Percentiles rank a stretch among this genome's conserved stretches.
phyloP scores from a whole-genome alignment of 2,329 filamentous ascomycete species.

The Pestalotiopsis sp. region DNA sequence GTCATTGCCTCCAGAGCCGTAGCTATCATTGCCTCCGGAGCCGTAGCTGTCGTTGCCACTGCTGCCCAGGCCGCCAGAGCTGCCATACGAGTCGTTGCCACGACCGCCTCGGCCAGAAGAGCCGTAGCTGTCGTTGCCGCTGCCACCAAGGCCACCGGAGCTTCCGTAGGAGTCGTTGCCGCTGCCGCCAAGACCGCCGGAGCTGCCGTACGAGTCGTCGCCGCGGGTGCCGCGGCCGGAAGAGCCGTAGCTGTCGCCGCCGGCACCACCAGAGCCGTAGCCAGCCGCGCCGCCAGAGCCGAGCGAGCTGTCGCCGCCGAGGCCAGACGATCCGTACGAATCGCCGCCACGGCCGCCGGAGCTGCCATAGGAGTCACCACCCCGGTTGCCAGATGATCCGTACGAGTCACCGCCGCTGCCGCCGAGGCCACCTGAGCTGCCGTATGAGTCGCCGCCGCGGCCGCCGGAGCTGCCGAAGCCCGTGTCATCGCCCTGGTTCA shows the following conservation, averaged over 20 bases:
- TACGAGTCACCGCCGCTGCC: conserved; percentile 25
- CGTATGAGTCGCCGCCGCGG: conserved; percentile 16
- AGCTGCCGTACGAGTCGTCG: conserved; percentile 28
- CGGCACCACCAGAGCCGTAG: conserved; percentile 9
- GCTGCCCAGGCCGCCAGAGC: conserved; percentile 24
- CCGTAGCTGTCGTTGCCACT: conserved; percentile 29
- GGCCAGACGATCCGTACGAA: conserved; percentile 21
- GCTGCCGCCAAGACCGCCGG: conserved; percentile 21
- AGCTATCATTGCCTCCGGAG: conserved; percentile 23
- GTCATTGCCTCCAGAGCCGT: not conserved
- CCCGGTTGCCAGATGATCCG: conserved; percentile 16
- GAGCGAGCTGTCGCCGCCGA: conserved; percentile 19
- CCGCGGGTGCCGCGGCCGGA: conserved; percentile 11
- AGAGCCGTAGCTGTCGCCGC: conserved; percentile 16
- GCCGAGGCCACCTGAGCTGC: not conserved
- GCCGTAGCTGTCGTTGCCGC: conserved; percentile 26
- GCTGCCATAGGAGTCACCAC: conserved; percentile 27
- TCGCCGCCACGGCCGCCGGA: conserved; percentile 18
- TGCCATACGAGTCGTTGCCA: conserved; percentile 26
- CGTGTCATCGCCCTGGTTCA: conserved; percentile 14
- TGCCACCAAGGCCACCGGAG: conserved; percentile 7
- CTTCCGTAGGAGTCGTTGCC: conserved; percentile 11
- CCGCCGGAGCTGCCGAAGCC: conserved; percentile 17
- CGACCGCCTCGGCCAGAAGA: conserved; percentile 17
- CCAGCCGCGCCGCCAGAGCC: conserved; percentile 2